A percentile compares a stretch with the other conserved stretches of the same genome.
Evolutionary conservation across 2,329 filamentous ascomycete species (phyloP).

Genomic region (Botrytis deweyae): DNA sequence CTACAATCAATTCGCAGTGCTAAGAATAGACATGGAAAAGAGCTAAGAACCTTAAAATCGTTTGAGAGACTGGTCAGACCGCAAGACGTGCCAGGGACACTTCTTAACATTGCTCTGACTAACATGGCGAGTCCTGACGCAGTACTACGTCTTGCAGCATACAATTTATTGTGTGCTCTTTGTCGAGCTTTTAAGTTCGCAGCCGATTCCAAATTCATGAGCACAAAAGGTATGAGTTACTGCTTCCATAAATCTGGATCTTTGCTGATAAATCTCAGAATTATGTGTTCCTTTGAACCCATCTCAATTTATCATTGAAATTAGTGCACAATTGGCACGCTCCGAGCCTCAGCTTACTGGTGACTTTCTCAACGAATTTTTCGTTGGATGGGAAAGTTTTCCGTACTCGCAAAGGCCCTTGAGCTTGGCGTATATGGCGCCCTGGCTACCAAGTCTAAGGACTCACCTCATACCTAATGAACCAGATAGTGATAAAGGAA

Average conservation of each 20-base stretch:
- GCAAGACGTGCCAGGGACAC: conserved; percentile 68
- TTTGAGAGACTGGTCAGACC: conserved; percentile 65
- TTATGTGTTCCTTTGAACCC: conserved; percentile 63
- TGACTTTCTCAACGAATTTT: conserved; percentile 72
- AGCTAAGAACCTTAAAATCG: conserved; percentile 58
- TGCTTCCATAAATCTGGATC: background rate
- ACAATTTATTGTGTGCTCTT: conserved; percentile 65
- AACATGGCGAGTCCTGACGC: conserved; percentile 64
- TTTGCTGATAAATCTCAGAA: conserved; percentile 45
- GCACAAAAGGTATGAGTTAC: conserved; percentile 53
- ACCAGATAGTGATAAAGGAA: conserved; percentile 62
- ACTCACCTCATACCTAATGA: conserved; percentile 59
- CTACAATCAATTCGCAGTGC: conserved; percentile 62
- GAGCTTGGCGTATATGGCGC: conserved; percentile 68
- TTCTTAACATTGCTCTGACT: conserved; percentile 65
- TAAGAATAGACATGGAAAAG: conserved; percentile 64
- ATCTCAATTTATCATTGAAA: conserved; percentile 62
- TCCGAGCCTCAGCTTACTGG: conserved; percentile 66
- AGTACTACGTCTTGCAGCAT: conserved; percentile 60
- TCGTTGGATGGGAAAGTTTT: conserved; percentile 70
- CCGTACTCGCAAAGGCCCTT: conserved; percentile 65
- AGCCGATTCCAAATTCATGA: conserved; percentile 59
- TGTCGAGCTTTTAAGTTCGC: conserved; percentile 68
- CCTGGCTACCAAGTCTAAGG: conserved; percentile 63
- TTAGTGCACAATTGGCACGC: conserved; percentile 61